Conservation (phyloP, 768 basidiomycete species). For the Russula olivacea region DNA sequence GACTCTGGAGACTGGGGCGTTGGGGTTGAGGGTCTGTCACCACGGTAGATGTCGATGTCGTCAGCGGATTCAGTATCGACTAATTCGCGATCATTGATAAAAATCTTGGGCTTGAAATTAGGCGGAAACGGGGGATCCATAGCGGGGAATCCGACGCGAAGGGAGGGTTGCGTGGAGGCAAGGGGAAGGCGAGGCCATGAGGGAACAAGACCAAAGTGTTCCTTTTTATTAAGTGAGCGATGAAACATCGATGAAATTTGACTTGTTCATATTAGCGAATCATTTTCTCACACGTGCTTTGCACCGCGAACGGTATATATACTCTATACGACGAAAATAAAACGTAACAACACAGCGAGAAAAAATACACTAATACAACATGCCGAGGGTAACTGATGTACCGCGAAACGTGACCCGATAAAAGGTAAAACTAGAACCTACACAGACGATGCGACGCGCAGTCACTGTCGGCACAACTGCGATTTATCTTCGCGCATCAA, state of each 20-base stretch:
- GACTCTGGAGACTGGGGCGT: slow-evolving; percentile 30
- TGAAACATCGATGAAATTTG: no score
- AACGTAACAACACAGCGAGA: slow-evolving; percentile 10
- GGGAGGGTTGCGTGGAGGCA: neutral
- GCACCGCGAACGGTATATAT: neutral
- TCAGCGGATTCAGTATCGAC: slow-evolving; percentile 24
- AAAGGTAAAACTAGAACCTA: neutral
- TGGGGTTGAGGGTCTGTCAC: slow-evolving; percentile 38
- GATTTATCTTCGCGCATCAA: slow-evolving; percentile 1
- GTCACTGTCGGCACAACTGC: slow-evolving; percentile 5
- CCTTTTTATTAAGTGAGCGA: no score
- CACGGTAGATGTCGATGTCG: slow-evolving; percentile 59
- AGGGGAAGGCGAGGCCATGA: slow-evolving; percentile 8
- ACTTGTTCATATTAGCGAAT: no score
- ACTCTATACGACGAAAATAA: neutral
- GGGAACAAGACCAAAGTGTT: neutral
- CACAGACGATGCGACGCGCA: neutral
- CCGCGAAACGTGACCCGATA: slow-evolving; percentile 4
- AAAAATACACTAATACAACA: slow-evolving; percentile 11
- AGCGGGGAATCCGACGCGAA: neutral
- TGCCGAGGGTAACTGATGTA: neutral
- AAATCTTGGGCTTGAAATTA: slow-evolving; percentile 4
- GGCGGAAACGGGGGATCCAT: slow-evolving; percentile 21
- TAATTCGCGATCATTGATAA: slow-evolving; percentile 14
- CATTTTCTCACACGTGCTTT: neutral